Evolutionary conservation across 2,329 filamentous ascomycete genomes (phyloP).

Genomic region (Aspergillus ochraceoroseus): DNA sequence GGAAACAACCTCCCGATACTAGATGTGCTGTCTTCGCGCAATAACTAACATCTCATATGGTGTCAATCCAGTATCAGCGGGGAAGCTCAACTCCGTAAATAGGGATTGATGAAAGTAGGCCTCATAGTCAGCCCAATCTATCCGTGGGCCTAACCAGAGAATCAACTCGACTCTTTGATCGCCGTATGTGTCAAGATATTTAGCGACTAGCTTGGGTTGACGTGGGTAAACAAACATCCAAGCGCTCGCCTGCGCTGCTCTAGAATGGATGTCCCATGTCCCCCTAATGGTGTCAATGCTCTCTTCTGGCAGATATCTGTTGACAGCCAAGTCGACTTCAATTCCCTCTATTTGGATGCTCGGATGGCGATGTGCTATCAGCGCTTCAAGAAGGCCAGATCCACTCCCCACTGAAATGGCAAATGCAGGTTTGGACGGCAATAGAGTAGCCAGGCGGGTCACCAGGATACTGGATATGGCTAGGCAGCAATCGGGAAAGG

Average conservation of each 20-base stretch:
- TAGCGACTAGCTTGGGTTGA: conserved; percentile 42
- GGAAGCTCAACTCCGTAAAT: conserved; percentile 20
- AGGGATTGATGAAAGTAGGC: conserved; percentile 22
- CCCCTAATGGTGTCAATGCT: conserved; percentile 44
- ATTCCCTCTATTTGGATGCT: conserved; percentile 42
- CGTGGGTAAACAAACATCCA: conserved; percentile 55
- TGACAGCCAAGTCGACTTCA: conserved; percentile 46
- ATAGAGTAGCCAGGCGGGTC: conserved; percentile 17
- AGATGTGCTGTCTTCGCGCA: not conserved
- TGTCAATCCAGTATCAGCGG: conserved; percentile 23
- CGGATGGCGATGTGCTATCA: conserved; percentile 31
- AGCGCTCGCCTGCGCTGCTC: conserved; percentile 41
- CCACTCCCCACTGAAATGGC: conserved; percentile 50
- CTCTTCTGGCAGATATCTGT: conserved; percentile 43
- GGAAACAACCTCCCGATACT: no score
- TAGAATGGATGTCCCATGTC: conserved; percentile 42
- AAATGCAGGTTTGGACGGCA: conserved; percentile 26
- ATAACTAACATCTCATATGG: conserved; percentile 26
- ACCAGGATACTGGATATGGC: conserved; percentile 26
- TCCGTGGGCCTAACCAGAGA: conserved; percentile 30
- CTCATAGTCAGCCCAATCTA: conserved; percentile 33
- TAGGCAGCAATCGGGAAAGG: conserved; percentile 30
- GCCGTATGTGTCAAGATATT: conserved; percentile 40
- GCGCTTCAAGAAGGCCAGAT: conserved; percentile 48
- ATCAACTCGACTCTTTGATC: conserved; percentile 20